Conservation (phyloP, 371 early-diverging fungal genomes). For the Syncephalastrum monosporum region DNA sequence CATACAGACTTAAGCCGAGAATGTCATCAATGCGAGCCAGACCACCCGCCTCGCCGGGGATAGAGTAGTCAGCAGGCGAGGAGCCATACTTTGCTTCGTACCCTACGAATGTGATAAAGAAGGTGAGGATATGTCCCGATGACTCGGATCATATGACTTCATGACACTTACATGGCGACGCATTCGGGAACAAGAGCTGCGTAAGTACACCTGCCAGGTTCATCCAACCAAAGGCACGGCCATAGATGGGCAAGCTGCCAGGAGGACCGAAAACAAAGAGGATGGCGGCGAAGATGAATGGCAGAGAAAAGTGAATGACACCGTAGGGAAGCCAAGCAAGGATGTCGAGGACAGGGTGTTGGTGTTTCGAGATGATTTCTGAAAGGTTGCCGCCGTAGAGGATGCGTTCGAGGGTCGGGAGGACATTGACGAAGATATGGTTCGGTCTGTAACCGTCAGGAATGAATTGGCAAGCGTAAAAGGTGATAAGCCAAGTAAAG, state of each 20-base stretch:
- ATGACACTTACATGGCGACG: conserved; percentile 71
- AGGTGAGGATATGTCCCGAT: not conserved
- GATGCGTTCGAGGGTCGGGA: conserved; percentile 70
- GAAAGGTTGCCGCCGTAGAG: conserved; percentile 69
- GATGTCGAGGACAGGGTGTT: conserved; percentile 57
- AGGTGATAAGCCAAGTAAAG: conserved; percentile 63
- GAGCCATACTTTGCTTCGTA: conserved; percentile 61
- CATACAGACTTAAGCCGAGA: conserved; percentile 64
- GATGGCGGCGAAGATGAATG: conserved; percentile 50
- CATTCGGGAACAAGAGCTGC: conserved; percentile 67
- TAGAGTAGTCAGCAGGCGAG: conserved; percentile 63
- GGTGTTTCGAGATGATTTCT: conserved; percentile 57
- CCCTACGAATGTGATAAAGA: conserved; percentile 37
- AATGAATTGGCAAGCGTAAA: conserved; percentile 65
- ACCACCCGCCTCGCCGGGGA: conserved; percentile 75
- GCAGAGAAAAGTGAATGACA: conserved; percentile 66
- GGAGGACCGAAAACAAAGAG: conserved; percentile 55
- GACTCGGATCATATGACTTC: not conserved
- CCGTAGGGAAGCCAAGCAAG: conserved; percentile 76
- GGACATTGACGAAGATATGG: conserved; percentile 64
- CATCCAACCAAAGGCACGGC: conserved; percentile 67
- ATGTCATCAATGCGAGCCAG: conserved; percentile 69
- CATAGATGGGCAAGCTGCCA: conserved; percentile 55
- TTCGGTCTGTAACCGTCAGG: conserved; percentile 55
- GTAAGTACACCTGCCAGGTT: conserved; percentile 70